Conservation (phyloP, 2,329 filamentous ascomycete species). For the Podosphaera leucotricha region DNA sequence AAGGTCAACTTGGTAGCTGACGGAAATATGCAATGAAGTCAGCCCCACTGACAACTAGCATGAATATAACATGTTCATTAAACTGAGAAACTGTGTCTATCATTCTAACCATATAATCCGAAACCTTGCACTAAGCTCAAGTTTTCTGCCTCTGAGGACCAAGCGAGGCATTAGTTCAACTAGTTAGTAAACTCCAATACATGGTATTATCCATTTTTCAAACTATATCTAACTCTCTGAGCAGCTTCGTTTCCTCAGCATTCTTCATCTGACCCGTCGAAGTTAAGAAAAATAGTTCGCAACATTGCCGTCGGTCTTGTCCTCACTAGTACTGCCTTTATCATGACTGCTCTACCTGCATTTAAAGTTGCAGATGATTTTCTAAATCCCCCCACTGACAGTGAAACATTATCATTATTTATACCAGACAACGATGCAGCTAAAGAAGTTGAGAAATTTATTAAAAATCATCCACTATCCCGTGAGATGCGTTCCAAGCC, state of each 20-base stretch:
- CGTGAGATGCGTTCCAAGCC: conserved; percentile 40
- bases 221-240: too few species aligned
- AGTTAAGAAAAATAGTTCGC: background rate
- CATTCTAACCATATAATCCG: too few species aligned
- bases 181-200: too few species aligned
- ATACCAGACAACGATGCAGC: conserved; percentile 26
- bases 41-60: too few species aligned
- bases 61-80: too few species aligned
- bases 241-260: background rate
- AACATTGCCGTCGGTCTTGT: conserved; percentile 13
- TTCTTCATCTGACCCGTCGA: background rate
- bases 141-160: too few species aligned
- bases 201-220: too few species aligned
- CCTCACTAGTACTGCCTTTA: conserved; percentile 28
- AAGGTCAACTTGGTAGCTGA: too few species aligned
- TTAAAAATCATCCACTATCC: conserved; percentile 54
- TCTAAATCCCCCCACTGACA: conserved; percentile 37
- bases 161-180: too few species aligned
- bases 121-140: too few species aligned
- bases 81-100: too few species aligned
- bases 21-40: too few species aligned
- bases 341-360: conserved; percentile 30
- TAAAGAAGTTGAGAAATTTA: conserved; percentile 43
- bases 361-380: conserved; percentile 24
- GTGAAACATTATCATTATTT: conserved; percentile 48